These are phyloP conservation scores for Boletus reticuloceps DNA, from an alignment of 768 basidiomycete genomes.

Conservation along the genomic window DNA sequence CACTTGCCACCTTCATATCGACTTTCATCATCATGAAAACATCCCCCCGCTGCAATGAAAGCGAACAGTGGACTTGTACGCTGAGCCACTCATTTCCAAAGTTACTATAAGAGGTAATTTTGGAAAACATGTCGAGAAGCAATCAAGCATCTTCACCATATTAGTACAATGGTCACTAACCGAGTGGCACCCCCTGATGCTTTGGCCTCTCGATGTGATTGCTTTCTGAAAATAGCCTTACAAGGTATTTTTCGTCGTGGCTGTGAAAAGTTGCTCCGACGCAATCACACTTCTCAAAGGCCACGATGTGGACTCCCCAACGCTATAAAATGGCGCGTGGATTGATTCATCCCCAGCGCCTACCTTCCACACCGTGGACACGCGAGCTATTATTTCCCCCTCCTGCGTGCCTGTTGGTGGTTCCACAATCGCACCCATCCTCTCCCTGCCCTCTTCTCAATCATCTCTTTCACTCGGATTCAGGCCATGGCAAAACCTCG, in stretches of 20 bases:
- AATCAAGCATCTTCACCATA: conserved; percentile 16
- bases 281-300: conserved; percentile 24
- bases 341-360: neutral
- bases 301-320: conserved; percentile 7
- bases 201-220: conserved; percentile 17
- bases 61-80: neutral
- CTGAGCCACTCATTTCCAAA: conserved; percentile 3
- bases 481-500: neutral
- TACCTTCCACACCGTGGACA: neutral
- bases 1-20: neutral
- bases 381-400: neutral
- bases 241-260: conserved; percentile 20
- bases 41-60: neutral
- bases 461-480: neutral
- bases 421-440: neutral
- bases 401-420: neutral
- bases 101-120: conserved; percentile 4
- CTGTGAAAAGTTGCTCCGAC: conserved; percentile 18
- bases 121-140: conserved; percentile 13
- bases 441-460: neutral
- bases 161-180: conserved; percentile 12
- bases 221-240: conserved; percentile 16
- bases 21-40: neutral
- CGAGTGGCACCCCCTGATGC: conserved; percentile 20
- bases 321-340: conserved; percentile 17